Evolutionary conservation across 345 rosid genomes (phyloP).

Genomic region (Cardamine resedifolia): DNA sequence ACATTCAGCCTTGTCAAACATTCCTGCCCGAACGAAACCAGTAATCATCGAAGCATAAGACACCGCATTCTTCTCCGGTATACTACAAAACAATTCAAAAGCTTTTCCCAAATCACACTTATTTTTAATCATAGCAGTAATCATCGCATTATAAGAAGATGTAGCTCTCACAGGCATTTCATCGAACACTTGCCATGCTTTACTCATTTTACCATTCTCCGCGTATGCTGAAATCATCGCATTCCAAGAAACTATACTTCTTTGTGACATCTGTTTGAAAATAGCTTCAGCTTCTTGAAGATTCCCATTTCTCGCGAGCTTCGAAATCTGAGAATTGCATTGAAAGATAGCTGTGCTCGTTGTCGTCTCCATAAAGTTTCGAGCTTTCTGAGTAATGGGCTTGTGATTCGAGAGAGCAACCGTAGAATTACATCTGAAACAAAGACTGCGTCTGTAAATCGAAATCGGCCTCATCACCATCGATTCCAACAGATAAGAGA

Average conservation of each 20-base stretch:
- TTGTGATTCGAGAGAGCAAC: slow-evolving; percentile 11
- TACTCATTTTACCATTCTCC: slow-evolving; percentile 50
- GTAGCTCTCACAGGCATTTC: slow-evolving; percentile 66
- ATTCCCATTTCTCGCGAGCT: slow-evolving; percentile 57
- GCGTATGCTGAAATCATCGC: slow-evolving; percentile 72
- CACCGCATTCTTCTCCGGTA: slow-evolving; percentile 54
- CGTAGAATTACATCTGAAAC: slow-evolving; percentile 14
- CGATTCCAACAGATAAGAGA: neutral
- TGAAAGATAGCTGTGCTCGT: slow-evolving; percentile 39
- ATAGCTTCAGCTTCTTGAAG: slow-evolving; percentile 57
- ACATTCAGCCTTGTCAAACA: slow-evolving; percentile 54
- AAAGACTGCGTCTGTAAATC: slow-evolving; percentile 4
- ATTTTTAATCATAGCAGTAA: slow-evolving; percentile 60
- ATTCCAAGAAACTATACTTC: slow-evolving; percentile 66
- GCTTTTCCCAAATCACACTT: slow-evolving; percentile 45
- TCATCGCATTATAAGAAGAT: slow-evolving; percentile 74
- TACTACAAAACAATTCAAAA: slow-evolving; percentile 44
- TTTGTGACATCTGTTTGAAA: slow-evolving; percentile 56
- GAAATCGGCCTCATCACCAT: slow-evolving; percentile 18
- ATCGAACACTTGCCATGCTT: slow-evolving; percentile 61
- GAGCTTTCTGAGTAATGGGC: neutral
- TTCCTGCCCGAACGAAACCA: slow-evolving; percentile 56
- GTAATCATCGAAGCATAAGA: slow-evolving; percentile 75
- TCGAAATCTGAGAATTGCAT: slow-evolving; percentile 67
- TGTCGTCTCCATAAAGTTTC: slow-evolving; percentile 9